Conservation (phyloP, 805 yeast genomes). For the Hanseniaspora hatyaiensis region DNA sequence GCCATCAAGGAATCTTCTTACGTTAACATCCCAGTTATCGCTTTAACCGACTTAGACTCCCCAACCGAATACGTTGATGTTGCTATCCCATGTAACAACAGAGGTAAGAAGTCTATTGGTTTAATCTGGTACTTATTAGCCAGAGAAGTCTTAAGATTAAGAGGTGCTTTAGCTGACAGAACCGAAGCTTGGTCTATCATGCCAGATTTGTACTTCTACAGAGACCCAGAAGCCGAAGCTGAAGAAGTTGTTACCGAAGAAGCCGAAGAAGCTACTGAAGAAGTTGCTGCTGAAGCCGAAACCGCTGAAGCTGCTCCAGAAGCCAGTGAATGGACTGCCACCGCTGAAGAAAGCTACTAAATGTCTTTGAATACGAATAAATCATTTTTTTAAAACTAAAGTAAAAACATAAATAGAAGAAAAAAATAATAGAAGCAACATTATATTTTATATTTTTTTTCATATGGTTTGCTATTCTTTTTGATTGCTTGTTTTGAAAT, state of each 20-base stretch:
- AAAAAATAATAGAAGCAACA: no score
- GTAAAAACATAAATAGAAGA: no score
- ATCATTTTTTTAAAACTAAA: no score
- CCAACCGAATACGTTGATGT: slow-evolving; percentile 98
- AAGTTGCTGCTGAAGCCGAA: slow-evolving; percentile 43
- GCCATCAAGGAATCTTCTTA: slow-evolving; percentile 99
- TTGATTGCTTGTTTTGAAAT: no score
- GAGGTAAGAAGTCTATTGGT: slow-evolving; percentile 99
- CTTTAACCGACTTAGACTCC: slow-evolving; percentile 96
- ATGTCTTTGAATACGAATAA: slow-evolving; percentile 2
- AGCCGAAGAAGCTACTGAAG: slow-evolving; percentile 71
- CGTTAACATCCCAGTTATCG: slow-evolving; percentile 99
- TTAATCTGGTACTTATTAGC: slow-evolving; percentile 98
- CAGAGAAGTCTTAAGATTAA: slow-evolving; percentile 97
- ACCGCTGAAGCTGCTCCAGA: slow-evolving; percentile 20
- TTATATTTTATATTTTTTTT: no score
- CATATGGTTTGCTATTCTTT: no score
- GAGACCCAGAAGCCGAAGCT: slow-evolving; percentile 99
- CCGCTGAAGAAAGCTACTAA: slow-evolving; percentile 16
- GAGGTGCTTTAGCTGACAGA: slow-evolving; percentile 96
- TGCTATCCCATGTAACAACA: slow-evolving; percentile 99
- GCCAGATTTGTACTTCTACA: slow-evolving; percentile 99
- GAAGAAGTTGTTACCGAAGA: slow-evolving; percentile 54
- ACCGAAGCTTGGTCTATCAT: slow-evolving; percentile 94
- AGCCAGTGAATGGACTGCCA: slow-evolving; percentile 16